phyloP scores from a whole-genome alignment of 768 basidiomycete genomes.

The Pleurotus giganteus region DNA sequence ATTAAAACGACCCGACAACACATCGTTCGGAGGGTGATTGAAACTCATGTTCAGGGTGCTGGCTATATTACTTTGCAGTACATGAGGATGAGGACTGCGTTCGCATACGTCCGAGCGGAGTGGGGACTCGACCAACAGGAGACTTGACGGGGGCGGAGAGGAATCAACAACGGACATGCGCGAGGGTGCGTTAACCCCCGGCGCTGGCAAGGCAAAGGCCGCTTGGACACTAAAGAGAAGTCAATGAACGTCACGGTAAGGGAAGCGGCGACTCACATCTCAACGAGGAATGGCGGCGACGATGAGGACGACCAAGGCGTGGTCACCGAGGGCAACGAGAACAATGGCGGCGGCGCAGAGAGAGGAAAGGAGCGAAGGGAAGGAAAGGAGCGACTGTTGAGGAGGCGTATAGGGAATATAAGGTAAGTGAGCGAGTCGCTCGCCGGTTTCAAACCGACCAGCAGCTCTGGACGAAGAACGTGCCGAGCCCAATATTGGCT shows the following conservation, averaged over 20 bases:
- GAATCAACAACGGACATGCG: too few species aligned
- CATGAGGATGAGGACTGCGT: background rate
- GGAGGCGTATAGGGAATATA: conserved; percentile 3
- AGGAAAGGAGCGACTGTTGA: conserved; percentile 16
- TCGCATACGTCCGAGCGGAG: background rate
- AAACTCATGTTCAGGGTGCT: background rate
- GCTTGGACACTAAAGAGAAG: too few species aligned
- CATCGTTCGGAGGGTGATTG: background rate
- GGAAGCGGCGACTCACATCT: background rate
- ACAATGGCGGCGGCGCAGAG: conserved; percentile 14
- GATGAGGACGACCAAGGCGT: background rate
- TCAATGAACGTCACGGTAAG: background rate
- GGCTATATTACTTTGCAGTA: background rate
- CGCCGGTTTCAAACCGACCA: conserved; percentile 4
- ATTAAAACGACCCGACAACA: too few species aligned
- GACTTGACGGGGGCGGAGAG: too few species aligned
- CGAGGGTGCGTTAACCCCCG: too few species aligned
- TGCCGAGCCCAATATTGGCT: conserved; percentile 2
- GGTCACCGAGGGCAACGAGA: background rate
- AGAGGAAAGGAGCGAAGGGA: conserved; percentile 20
- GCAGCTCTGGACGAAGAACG: conserved; percentile 3
- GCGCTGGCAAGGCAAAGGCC: too few species aligned
- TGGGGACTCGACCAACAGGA: background rate
- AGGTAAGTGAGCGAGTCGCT: background rate
- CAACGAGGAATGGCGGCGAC: background rate